Evolutionary conservation across 2,329 filamentous ascomycete genomes (phyloP).

Genomic region (Aureobasidium melanogenum): DNA sequence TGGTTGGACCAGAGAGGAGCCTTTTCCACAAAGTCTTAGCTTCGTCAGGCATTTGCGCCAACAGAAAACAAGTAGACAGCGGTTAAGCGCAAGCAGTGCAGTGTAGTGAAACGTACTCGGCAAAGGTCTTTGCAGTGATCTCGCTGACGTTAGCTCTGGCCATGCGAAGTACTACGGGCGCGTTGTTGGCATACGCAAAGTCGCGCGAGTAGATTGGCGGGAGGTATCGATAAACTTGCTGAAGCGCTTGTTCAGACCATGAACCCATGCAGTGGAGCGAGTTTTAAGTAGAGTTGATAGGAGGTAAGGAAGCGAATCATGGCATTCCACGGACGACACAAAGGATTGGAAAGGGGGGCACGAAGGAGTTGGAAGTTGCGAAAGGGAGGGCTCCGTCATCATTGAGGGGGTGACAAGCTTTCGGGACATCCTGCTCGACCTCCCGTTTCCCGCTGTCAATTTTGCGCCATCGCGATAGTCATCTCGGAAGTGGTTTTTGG

Average conservation of each 20-base stretch:
- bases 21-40: slow-evolving; percentile 41
- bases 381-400: slow-evolving; percentile 2
- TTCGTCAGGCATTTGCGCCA: slow-evolving; percentile 17
- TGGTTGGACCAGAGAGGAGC: slow-evolving; percentile 43
- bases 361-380: neutral
- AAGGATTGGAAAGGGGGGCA: neutral
- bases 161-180: slow-evolving; percentile 33
- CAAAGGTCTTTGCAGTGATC: slow-evolving; percentile 40
- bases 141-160: slow-evolving; percentile 38
- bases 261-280: slow-evolving; percentile 15
- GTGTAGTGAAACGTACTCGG: slow-evolving; percentile 41
- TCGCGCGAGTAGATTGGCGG: slow-evolving; percentile 29
- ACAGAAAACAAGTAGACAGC: slow-evolving; percentile 12
- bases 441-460: neutral
- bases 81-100: slow-evolving; percentile 21
- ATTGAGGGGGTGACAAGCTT: slow-evolving; percentile 6
- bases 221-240: slow-evolving; percentile 16
- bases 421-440: slow-evolving; percentile 2
- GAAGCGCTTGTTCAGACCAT: slow-evolving; percentile 14
- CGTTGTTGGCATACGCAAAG: slow-evolving; percentile 36
- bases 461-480: neutral
- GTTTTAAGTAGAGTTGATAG: slow-evolving; percentile 13
- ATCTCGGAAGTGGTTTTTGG: neutral
- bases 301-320: slow-evolving; percentile 17
- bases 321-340: slow-evolving; percentile 4